phyloP scores from a whole-genome alignment of 2,329 filamentous ascomycete species.

The Aspergillus niger region DNA sequence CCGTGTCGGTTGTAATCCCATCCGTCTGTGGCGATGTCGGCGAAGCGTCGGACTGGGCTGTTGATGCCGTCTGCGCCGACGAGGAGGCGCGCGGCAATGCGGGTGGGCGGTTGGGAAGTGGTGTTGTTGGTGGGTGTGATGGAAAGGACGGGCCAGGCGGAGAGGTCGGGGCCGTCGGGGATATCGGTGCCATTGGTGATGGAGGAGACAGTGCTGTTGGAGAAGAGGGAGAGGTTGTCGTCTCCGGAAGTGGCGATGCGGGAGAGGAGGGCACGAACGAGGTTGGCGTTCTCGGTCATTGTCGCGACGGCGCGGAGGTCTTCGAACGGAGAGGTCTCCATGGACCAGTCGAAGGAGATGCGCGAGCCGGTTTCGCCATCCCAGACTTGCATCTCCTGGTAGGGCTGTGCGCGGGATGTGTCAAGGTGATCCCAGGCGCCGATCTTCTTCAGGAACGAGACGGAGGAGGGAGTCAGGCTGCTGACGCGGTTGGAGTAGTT shows the following conservation, averaged over 20 bases:
- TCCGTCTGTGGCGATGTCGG: constrained; percentile 78
- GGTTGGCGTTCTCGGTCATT: constrained; percentile 94
- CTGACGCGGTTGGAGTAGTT: constrained; percentile 93
- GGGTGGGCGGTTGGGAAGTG: constrained; percentile 41
- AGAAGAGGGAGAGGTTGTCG: constrained; percentile 65
- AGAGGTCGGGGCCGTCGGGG: constrained; percentile 71
- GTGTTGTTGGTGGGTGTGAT: constrained; percentile 58
- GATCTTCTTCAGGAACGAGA: constrained; percentile 77
- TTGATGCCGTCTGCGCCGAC: constrained; percentile 95
- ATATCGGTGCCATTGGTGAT: constrained; percentile 73
- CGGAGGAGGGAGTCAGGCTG: constrained; percentile 86
- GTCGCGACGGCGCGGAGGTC: constrained; percentile 73
- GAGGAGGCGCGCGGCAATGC: constrained; percentile 77
- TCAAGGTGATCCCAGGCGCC: constrained; percentile 83
- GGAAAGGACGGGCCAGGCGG: constrained; percentile 82
- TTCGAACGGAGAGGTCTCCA: constrained; percentile 49
- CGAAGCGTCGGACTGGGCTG: constrained; percentile 87
- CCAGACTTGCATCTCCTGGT: constrained; percentile 98
- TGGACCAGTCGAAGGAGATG: constrained; percentile 82
- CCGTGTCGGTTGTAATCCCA: constrained; percentile 95
- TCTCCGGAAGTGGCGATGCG: constrained; percentile 68
- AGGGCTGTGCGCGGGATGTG: constrained; percentile 73
- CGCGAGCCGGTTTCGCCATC: constrained; percentile 85
- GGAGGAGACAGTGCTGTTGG: constrained; percentile 74
- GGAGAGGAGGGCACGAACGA: constrained; percentile 74